phyloP scores from a whole-genome alignment of 2,329 filamentous ascomycete genomes.

The Apiospora koreana region DNA sequence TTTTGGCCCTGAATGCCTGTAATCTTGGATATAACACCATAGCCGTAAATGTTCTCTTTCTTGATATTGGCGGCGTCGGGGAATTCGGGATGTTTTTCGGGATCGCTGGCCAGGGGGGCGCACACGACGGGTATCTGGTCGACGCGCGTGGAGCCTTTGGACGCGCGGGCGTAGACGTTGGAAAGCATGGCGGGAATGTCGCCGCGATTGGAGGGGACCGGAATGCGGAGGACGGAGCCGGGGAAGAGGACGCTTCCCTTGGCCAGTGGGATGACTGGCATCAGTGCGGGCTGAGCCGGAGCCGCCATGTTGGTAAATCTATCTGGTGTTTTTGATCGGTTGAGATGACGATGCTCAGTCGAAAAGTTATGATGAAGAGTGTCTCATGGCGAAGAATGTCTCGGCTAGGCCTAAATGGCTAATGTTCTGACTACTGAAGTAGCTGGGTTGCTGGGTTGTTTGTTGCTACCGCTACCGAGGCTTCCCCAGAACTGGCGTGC shows the following conservation, averaged over 20 bases:
- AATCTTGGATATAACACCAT: constrained; percentile 80
- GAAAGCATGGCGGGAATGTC: constrained; percentile 89
- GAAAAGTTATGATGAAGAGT: no score
- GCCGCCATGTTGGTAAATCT: constrained; percentile 28
- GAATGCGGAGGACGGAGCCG: constrained; percentile 80
- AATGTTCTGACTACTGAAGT: no score
- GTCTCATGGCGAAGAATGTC: no score
- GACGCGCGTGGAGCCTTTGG: constrained; percentile 65
- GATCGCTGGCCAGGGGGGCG: constrained; percentile 73
- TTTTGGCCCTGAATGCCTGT: constrained; percentile 75
- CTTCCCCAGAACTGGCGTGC: no score
- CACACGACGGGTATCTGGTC: constrained; percentile 79
- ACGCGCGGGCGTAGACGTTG: constrained; percentile 76
- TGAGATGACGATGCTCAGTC: not conserved
- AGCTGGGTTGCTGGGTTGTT: no score
- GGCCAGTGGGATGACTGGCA: constrained; percentile 82
- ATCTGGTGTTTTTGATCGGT: not conserved
- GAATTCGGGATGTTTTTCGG: constrained; percentile 48
- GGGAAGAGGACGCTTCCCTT: constrained; percentile 82
- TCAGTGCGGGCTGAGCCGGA: constrained; percentile 38
- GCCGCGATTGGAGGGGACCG: constrained; percentile 75
- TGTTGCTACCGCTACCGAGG: no score
- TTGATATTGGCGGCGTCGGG: constrained; percentile 60
- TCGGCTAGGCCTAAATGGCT: no score
- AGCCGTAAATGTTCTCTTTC: constrained; percentile 76